Evolutionary conservation across 805 yeast genomes (phyloP), one percentile per base, ranked within the genome.

Genomic region (Spathaspora hagerdaliae): DNA sequence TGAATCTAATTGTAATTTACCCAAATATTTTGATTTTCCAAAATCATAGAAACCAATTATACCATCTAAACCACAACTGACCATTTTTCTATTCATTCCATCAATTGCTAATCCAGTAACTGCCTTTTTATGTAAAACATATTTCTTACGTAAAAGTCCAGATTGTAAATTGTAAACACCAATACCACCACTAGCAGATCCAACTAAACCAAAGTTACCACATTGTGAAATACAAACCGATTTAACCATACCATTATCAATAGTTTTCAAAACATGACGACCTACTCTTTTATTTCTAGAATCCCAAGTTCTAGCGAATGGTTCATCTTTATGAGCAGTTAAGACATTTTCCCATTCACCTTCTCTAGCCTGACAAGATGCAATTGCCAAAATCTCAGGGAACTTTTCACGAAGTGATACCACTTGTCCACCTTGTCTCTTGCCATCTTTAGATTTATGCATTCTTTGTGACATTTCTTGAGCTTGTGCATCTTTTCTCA

Each of bases 401-500:
- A 88, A 82, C 56, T 87, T 87, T 45, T 81, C 90, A 48, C 76
- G 78, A 55, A 79, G 67, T 29, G 77, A 69, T 27, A 71, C 65
- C 10, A 70, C 69, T 7, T 69, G 61, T n/a, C 91, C 90, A 5
- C 78, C 85, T 43, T 71, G 67, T 53, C 85, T 56, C 46, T 62
- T 64, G 26, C 52, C 58, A 43, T 55, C 57, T 39, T 51, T 54
- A 3, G 59, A 42, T 39, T 68, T 75, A 8, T 70, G 74, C 15
- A 78, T 69, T 52, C 86, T 79, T 65, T 91, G 97, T 0, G 97
- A 90, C 57, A 94, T 69, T 60, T 90, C 95, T 58, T 88, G 96
- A 4, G 96, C 87, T 66, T 94, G 99, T 0, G 97, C 95, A 64
- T 94, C 98, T 62, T 94, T 94, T 56, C 98, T 78, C 43, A 94